These are phyloP conservation scores for Silene vulgaris DNA, from an alignment of 179 eudicot species.

Conservation along the genomic window DNA sequence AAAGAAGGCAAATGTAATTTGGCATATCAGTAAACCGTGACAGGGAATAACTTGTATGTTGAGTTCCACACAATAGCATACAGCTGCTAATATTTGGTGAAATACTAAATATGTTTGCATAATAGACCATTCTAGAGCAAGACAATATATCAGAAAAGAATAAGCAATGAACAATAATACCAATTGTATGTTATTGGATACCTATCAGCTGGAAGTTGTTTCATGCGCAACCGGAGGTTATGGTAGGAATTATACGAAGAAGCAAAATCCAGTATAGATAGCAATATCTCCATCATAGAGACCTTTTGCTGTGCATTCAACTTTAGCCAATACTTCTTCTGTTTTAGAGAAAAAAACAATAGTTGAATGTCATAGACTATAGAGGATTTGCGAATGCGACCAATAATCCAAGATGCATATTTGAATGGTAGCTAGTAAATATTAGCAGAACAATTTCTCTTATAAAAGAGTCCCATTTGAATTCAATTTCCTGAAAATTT, in stretches of 20 bases:
- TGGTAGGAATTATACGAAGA: constrained; percentile 90
- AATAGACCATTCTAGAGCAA: no score
- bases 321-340: constrained; percentile 90
- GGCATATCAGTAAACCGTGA: constrained; percentile 4
- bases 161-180: no score
- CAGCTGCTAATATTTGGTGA: no score
- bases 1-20: neutral
- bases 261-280: constrained; percentile 75
- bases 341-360: constrained; percentile 29
- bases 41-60: neutral
- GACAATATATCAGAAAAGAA: no score
- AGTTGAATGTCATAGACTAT: constrained; percentile 5
- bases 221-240: constrained; percentile 82
- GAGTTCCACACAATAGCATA: no score
- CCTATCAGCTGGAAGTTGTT: constrained; percentile 75
- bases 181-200: constrained; percentile 7
- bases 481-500: no score
- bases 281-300: constrained; percentile 66
- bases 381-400: neutral
- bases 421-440: constrained; percentile 1
- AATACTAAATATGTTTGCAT: no score
- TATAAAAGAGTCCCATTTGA: neutral
- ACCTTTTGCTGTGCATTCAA: constrained; percentile 69
- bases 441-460: neutral
- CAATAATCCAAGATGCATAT: neutral